Conservation (phyloP, 2,329 filamentous ascomycete genomes). For the Ambrosiella xylebori region DNA sequence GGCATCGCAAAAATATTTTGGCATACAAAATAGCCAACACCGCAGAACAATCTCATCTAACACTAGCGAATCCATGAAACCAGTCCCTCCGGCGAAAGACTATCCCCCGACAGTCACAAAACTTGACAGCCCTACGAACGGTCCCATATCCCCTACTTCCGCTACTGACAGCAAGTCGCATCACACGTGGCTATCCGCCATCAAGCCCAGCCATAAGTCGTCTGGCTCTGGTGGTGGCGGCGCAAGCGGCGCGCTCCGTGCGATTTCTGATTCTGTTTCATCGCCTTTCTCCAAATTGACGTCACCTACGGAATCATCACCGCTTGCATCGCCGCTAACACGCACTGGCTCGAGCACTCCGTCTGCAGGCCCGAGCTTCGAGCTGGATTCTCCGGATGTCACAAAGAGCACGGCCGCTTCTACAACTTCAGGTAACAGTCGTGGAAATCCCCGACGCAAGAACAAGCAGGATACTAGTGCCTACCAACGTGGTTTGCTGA, state of each 20-base stretch:
- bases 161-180: conserved; percentile 28
- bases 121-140: conserved; percentile 31
- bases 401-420: conserved; percentile 32
- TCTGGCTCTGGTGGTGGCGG: conserved; percentile 19
- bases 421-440: conserved; percentile 31
- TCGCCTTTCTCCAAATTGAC: conserved; percentile 29
- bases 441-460: conserved; percentile 37
- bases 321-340: conserved; percentile 41
- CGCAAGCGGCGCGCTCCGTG: conserved; percentile 50
- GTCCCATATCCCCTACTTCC: conserved; percentile 28
- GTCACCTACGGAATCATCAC: conserved; percentile 31
- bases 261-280: conserved; percentile 52
- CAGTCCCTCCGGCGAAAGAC: conserved; percentile 36
- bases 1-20: conserved; percentile 56
- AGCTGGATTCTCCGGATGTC: conserved; percentile 56
- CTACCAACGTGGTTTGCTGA: conserved; percentile 71
- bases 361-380: conserved; percentile 51
- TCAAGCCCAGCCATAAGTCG: conserved; percentile 27
- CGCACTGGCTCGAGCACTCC: conserved; percentile 61
- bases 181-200: conserved; percentile 37
- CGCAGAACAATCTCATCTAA: conserved; percentile 44
- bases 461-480: conserved; percentile 91
- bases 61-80: conserved; percentile 37
- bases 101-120: conserved; percentile 41
- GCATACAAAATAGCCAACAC: conserved; percentile 27